Percentiles rank a stretch among this genome's conserved stretches.
Conservation (phyloP, 805 yeast species). For the Lachancea fermentati region DNA sequence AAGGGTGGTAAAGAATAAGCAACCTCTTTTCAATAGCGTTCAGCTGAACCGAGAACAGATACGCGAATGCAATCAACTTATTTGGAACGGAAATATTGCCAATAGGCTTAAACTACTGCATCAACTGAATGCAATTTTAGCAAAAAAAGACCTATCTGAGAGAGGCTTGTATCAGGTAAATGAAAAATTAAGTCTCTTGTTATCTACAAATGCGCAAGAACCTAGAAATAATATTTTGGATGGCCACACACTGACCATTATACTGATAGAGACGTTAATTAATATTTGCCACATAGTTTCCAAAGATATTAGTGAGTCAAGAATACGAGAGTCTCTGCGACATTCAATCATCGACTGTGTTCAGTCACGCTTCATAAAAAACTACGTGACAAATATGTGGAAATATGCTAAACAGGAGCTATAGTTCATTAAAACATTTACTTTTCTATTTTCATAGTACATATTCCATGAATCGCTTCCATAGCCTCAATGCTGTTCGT, state of each 20-base stretch:
- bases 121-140: constrained; percentile 5
- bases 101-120: constrained; percentile 7
- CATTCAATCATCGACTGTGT: constrained; percentile 4
- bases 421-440: not conserved
- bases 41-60: constrained; percentile 7
- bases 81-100: constrained; percentile 4
- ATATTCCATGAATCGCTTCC: constrained; percentile 24
- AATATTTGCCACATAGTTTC: constrained; percentile 7
- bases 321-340: constrained; percentile 6
- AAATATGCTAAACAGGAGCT: not conserved
- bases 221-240: constrained; percentile 5
- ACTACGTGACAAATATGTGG: constrained; percentile 4
- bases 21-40: constrained; percentile 15
- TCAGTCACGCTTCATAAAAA: constrained; percentile 3
- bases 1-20: constrained; percentile 10
- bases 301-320: constrained; percentile 1
- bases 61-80: constrained; percentile 8
- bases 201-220: constrained; percentile 4
- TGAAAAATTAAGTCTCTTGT: constrained; percentile 9
- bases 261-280: constrained; percentile 9
- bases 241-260: constrained; percentile 6
- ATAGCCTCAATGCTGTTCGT: constrained; percentile 41
- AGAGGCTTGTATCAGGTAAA: constrained; percentile 7
- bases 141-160: constrained; percentile 4
- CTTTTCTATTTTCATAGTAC: constrained; percentile 12